phyloP scores from a whole-genome alignment of 371 early-diverging fungal species.

The Circinella umbellata region DNA sequence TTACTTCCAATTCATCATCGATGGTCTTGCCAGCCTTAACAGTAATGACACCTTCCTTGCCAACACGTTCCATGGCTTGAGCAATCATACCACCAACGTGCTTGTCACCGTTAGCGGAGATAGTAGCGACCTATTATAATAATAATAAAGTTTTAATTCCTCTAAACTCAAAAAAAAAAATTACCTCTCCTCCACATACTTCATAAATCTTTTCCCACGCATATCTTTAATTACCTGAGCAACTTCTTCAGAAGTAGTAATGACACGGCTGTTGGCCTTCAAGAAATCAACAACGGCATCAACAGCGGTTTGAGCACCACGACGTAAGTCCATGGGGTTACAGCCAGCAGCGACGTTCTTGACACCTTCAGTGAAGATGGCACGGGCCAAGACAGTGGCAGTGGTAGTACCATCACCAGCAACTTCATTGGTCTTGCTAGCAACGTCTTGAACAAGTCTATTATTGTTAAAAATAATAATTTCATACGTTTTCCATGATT shows the following conservation, averaged over 20 bases:
- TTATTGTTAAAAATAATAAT: background rate
- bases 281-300: conserved; percentile 89
- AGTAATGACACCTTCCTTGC: conserved; percentile 99
- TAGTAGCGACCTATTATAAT: conserved; percentile 97
- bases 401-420: conserved; percentile 99
- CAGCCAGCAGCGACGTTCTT: conserved; percentile 99
- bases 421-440: conserved; percentile 98
- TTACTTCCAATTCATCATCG: conserved; percentile 95
- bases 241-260: conserved; percentile 94
- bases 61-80: conserved; percentile 98
- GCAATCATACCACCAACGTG: conserved; percentile 96
- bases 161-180: background rate
- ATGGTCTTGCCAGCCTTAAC: conserved; percentile 99
- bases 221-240: conserved; percentile 71
- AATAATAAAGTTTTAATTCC: background rate
- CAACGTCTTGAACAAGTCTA: conserved; percentile 97
- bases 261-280: conserved; percentile 84
- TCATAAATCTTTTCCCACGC: background rate
- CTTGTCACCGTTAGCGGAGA: conserved; percentile 98
- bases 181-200: background rate
- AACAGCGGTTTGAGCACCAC: conserved; percentile 94
- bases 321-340: conserved; percentile 97
- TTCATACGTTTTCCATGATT: no score
- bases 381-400: conserved; percentile 97
- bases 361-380: conserved; percentile 97